Conservation (phyloP, 2,329 filamentous ascomycete genomes). For the Pyrenophora graminea region DNA sequence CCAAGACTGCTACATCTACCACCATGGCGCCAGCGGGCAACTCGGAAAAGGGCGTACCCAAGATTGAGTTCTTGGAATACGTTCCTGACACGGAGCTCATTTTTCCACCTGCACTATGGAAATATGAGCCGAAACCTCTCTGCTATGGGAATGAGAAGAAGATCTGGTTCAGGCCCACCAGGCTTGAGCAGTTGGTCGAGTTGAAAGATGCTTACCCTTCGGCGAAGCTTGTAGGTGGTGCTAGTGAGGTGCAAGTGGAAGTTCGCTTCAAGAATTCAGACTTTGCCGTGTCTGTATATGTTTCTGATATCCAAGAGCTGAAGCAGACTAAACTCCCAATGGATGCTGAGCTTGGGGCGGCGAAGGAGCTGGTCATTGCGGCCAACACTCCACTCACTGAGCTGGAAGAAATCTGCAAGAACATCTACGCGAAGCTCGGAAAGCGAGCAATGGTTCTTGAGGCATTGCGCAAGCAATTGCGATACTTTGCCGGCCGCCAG, state of each 20-base stretch:
- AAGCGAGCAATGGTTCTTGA: slow-evolving; percentile 44
- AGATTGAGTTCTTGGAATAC: slow-evolving; percentile 82
- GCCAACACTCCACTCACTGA: slow-evolving; percentile 92
- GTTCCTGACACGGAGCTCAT: slow-evolving; percentile 89
- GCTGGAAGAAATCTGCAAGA: slow-evolving; percentile 78
- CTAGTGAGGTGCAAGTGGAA: slow-evolving; percentile 95
- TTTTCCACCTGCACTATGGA: slow-evolving; percentile 82
- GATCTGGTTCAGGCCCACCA: slow-evolving; percentile 88
- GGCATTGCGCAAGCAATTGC: slow-evolving; percentile 88
- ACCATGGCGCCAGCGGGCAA: slow-evolving; percentile 48
- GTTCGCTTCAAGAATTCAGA: slow-evolving; percentile 94
- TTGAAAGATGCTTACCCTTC: slow-evolving; percentile 83
- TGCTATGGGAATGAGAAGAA: slow-evolving; percentile 92
- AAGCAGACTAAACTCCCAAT: slow-evolving; percentile 60
- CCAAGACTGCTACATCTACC: slow-evolving; percentile 51
- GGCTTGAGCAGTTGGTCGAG: slow-evolving; percentile 79
- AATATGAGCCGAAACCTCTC: slow-evolving; percentile 76
- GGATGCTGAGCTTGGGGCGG: slow-evolving; percentile 32
- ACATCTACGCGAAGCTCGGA: slow-evolving; percentile 62
- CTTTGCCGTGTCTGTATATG: slow-evolving; percentile 86
- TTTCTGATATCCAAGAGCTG: slow-evolving; percentile 88
- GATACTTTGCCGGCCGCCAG: slow-evolving; percentile 90
- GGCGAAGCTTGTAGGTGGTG: slow-evolving; percentile 94
- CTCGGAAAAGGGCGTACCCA: slow-evolving; percentile 59
- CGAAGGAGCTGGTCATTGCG: slow-evolving; percentile 69